Evolutionary conservation across 768 basidiomycete genomes (phyloP).

Genomic region (Ephemerocybe angulata): DNA sequence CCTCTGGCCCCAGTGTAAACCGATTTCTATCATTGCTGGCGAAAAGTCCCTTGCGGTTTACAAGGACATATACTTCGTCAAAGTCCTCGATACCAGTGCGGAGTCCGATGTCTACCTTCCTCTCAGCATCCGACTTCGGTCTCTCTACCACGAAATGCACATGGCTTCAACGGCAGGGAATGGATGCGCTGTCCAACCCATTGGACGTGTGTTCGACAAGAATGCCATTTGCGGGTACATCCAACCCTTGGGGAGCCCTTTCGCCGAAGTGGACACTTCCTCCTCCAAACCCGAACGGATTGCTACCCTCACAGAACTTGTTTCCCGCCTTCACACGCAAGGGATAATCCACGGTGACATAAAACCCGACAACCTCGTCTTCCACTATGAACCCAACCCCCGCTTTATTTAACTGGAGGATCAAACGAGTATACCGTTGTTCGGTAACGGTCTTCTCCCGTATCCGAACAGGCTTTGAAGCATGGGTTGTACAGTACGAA

Average conservation of each 20-base stretch:
- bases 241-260: not conserved
- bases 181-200: not conserved
- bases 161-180: not conserved
- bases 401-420: constrained; percentile 7
- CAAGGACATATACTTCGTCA: not conserved
- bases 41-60: not conserved
- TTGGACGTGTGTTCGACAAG: not conserved
- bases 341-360: constrained; percentile 22
- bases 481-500: constrained; percentile 1
- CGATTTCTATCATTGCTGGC: not conserved
- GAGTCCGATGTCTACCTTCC: not conserved
- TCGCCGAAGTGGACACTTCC: not conserved
- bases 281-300: not conserved
- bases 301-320: not conserved
- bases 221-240: not conserved
- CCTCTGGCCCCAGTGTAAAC: not conserved
- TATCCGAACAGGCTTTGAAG: not conserved
- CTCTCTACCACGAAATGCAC: too few species aligned
- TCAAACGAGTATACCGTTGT: not conserved
- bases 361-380: constrained; percentile 18
- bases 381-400: constrained; percentile 3
- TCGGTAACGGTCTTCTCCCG: not conserved
- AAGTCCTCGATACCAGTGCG: not conserved
- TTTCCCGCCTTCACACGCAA: constrained; percentile 12
- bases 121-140: not conserved